These are phyloP conservation scores for Zangia roseola DNA, from an alignment of 768 basidiomycete species.

Conservation along the genomic window DNA sequence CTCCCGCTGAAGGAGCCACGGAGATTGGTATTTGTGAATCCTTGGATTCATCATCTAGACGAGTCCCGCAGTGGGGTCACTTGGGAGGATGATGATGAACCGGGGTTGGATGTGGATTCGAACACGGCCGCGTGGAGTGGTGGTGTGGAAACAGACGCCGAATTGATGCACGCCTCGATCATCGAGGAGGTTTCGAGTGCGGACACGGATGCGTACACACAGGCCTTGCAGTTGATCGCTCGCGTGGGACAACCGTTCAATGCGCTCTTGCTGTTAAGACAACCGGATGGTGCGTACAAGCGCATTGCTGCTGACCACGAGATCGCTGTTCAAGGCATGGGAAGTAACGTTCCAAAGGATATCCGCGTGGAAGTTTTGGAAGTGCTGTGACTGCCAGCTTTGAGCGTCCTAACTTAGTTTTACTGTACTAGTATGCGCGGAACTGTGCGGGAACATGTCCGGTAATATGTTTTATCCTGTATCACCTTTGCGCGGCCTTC, in stretches of 20 bases:
- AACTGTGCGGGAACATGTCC: no score
- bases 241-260: slow-evolving; percentile 6
- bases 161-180: not conserved
- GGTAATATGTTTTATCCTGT: no score
- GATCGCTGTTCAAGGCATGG: not conserved
- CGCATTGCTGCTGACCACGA: slow-evolving; percentile 8
- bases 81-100: not conserved
- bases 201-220: not conserved
- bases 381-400: not conserved
- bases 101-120: not conserved
- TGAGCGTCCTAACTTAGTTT: no score
- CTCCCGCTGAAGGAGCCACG: not conserved
- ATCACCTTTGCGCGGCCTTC: no score
- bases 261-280: slow-evolving; percentile 1
- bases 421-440: no score
- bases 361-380: slow-evolving; percentile 3
- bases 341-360: not conserved
- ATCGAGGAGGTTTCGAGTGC: not conserved
- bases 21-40: not conserved
- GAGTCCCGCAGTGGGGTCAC: not conserved
- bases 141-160: not conserved
- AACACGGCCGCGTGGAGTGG: not conserved
- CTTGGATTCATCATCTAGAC: not conserved
- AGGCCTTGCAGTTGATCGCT: slow-evolving; percentile 3
- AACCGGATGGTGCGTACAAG: not conserved